Evolutionary conservation across 2,329 filamentous ascomycete genomes (phyloP), one percentile per base, ranked within the genome.

Genomic region (Pyrenophora teres): DNA sequence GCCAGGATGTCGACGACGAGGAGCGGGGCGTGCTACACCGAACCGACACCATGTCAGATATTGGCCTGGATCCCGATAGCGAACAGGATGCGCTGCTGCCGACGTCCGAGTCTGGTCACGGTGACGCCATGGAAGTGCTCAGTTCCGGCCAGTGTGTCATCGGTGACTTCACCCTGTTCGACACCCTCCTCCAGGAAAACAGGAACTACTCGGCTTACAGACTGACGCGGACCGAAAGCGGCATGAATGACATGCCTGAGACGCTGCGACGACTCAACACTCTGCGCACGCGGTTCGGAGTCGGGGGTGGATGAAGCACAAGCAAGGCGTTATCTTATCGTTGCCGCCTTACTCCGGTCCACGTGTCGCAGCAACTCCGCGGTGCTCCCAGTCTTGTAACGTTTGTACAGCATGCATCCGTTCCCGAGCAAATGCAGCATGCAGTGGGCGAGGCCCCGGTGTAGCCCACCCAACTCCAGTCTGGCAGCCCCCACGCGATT

Each of bases 1-100:
- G 65, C 12, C 84, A 86, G 63, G 82, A 84, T 60, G 75, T 82
- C 50, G 83, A 87, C 57, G 74, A 79, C 5, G 84, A 87, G 71
- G 84, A 87, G 67, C 77, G 81, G 25, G 84, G 84, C 2, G 67
- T 84, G 3, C 61, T 78, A 15, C 76, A 77, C 47, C 52, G 74
- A 71, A 69, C 64, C 44, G 70, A 73, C 25, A 68, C 67, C 32
- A 63, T 67, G 49, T 72, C 60, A 49, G 69, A 67, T 54, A 64
- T 75, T 7, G 76, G 74, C 40, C 70, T 75, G 35, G 77, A 79
- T 54, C 64, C 76, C 54, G 73, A 78, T 40, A 57, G 68, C 43
- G 65, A 71, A 25, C 63, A 68, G 21, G 56, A 67, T 23, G 53
- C 53, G 21, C 51, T 71, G 36, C 52, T 72, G 62, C 68, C 46